phyloP scores from a whole-genome alignment of 2,329 filamentous ascomycete species.

The Talaromyces piceae region DNA sequence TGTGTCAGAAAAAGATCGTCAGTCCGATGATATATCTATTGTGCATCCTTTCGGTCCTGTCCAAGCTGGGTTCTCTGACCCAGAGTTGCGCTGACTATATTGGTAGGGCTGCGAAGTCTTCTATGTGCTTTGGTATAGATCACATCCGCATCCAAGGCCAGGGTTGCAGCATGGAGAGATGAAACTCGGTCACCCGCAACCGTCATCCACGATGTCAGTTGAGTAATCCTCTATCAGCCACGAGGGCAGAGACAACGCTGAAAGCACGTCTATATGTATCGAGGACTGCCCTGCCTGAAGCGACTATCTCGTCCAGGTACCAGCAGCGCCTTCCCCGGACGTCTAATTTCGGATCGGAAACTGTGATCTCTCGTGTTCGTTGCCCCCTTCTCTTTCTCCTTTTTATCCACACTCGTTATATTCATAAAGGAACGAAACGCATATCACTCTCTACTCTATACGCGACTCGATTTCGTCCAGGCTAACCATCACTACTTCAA shows the following conservation, averaged over 20 bases:
- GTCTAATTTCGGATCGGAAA: not conserved
- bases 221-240: not conserved
- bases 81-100: not conserved
- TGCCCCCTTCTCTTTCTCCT: not conserved
- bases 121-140: not conserved
- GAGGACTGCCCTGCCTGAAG: not conserved
- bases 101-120: not conserved
- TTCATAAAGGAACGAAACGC: not conserved
- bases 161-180: not conserved
- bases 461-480: not conserved
- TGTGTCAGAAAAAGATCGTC: not conserved
- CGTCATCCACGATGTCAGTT: not conserved
- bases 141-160: not conserved
- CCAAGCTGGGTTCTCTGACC: not conserved
- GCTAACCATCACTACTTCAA: not conserved
- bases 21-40: not conserved
- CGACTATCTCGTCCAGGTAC: not conserved
- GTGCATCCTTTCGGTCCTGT: not conserved
- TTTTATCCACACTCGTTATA: not conserved
- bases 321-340: not conserved
- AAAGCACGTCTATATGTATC: not conserved
- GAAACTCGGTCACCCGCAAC: not conserved
- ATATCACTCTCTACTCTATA: too few species aligned
- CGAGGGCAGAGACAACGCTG: not conserved
- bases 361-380: not conserved